Conservation (phyloP, 257 asterid species). For the Nicotiana sylvestris region DNA sequence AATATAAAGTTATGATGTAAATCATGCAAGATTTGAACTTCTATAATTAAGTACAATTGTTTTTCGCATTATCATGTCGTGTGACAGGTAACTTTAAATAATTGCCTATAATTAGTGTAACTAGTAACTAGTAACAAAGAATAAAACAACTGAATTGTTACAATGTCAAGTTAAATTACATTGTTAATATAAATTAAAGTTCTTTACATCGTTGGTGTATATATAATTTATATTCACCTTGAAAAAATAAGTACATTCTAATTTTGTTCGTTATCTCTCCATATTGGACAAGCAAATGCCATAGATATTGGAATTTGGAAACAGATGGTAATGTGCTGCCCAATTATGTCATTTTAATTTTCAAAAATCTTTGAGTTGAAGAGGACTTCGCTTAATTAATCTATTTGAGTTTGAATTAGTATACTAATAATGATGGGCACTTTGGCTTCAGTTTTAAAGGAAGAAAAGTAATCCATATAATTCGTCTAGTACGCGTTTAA, state of each 20-base stretch:
- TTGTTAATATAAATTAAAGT: no score
- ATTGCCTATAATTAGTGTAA: neutral
- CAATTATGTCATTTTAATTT: neutral
- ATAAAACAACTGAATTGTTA: no score
- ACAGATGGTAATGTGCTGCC: neutral
- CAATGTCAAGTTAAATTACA: neutral
- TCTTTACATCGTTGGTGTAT: no score
- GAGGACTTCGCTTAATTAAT: neutral
- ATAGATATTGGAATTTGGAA: no score
- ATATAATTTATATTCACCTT: no score
- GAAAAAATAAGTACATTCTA: no score
- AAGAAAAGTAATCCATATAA: neutral
- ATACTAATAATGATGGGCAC: neutral
- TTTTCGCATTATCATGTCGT: neutral
- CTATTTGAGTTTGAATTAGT: neutral
- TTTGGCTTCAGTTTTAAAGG: neutral
- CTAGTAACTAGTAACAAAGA: neutral
- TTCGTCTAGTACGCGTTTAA: neutral
- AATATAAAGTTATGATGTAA: no score
- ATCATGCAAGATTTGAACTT: neutral
- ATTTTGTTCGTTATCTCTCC: no score
- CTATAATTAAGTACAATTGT: neutral
- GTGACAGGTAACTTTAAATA: neutral
- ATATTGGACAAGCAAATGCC: neutral
- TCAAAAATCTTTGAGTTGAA: neutral